Conservation (phyloP, 306 rosid genomes). For the Ormosia emarginata region DNA sequence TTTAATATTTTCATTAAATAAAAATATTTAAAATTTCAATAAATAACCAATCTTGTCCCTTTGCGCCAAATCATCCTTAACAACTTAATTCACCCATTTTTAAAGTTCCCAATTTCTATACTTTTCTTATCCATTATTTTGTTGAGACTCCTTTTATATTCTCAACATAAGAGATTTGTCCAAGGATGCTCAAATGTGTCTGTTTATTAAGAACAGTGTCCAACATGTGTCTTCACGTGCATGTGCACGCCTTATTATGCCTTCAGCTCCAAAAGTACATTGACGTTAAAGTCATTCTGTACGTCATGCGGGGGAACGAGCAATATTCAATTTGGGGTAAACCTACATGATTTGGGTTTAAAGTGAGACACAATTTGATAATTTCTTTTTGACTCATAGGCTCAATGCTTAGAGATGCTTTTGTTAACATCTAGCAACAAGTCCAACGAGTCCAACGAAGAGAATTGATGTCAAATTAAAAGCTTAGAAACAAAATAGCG, state of each 20-base stretch:
- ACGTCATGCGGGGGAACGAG: neutral
- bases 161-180: neutral
- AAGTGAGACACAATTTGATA: neutral
- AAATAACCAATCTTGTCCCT: too few species aligned
- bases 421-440: neutral
- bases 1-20: too few species aligned
- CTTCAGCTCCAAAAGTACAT: neutral
- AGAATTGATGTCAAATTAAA: neutral
- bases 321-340: neutral
- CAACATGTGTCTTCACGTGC: slow-evolving; percentile 36
- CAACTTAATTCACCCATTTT: neutral
- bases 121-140: neutral
- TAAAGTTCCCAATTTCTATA: neutral
- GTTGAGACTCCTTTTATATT: neutral
- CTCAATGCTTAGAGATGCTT: neutral
- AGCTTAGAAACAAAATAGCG: neutral
- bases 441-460: neutral
- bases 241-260: neutral
- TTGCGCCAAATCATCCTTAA: neutral
- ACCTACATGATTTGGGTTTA: neutral
- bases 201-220: slow-evolving; percentile 1
- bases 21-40: too few species aligned
- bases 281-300: neutral
- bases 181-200: too few species aligned
- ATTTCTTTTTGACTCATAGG: neutral